phyloP scores from a whole-genome alignment of 208 protist genomes.

The Crithidia mellificae region DNA sequence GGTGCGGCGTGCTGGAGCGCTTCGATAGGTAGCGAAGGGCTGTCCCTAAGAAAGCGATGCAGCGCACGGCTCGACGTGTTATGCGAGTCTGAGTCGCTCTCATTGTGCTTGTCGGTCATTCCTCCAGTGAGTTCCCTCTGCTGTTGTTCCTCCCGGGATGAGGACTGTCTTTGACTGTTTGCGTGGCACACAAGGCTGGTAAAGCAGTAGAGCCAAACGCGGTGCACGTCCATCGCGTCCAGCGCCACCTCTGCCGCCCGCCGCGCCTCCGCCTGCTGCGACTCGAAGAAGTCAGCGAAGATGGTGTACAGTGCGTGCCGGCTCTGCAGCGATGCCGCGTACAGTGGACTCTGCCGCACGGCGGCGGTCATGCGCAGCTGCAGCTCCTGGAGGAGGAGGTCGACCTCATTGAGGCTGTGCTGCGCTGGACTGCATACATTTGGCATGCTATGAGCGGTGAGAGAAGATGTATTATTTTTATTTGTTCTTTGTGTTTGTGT shows the following conservation, averaged over 20 bases:
- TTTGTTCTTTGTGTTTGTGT: too few species aligned
- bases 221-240: conserved; percentile 15
- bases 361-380: conserved; percentile 62
- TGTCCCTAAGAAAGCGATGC: conserved; percentile 15
- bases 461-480: too few species aligned
- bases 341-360: conserved; percentile 42
- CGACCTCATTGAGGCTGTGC: conserved; percentile 18
- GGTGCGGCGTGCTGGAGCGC: conserved; percentile 26
- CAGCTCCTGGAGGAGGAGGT: conserved; percentile 36
- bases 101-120: too few species aligned
- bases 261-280: conserved; percentile 25
- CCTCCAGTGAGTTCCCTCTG: not conserved
- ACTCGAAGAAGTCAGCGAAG: conserved; percentile 52
- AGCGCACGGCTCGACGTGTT: too few species aligned
- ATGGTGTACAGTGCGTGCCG: conserved; percentile 38
- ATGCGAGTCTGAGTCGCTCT: too few species aligned
- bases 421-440: conserved; percentile 14
- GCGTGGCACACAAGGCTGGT: too few species aligned
- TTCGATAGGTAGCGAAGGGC: conserved; percentile 28
- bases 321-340: conserved; percentile 14
- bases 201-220: conserved; percentile 36
- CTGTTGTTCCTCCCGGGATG: not conserved
- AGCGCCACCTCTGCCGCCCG: conserved; percentile 28
- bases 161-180: too few species aligned
- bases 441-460: not conserved